These are phyloP conservation scores for Fallopia convolvulus DNA, from an alignment of 148 eudicot species.

Conservation along the genomic window DNA sequence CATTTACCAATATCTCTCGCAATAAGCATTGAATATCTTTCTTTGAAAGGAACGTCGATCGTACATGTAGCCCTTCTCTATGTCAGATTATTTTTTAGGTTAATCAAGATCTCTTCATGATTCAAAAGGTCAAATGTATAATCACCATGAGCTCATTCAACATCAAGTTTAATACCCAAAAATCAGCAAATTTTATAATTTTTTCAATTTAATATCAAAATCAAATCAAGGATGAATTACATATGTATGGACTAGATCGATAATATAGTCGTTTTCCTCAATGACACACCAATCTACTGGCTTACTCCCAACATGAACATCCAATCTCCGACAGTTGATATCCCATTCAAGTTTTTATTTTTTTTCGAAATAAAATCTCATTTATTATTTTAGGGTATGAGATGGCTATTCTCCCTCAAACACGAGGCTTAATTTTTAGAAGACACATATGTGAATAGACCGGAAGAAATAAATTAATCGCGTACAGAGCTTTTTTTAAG, in stretches of 20 bases:
- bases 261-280: not conserved
- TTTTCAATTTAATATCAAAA: not conserved
- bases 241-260: not conserved
- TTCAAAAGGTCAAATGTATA: not conserved
- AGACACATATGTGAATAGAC: too few species aligned
- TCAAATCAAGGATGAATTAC: not conserved
- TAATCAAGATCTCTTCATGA: not conserved
- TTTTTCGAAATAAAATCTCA: not conserved
- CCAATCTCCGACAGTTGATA: not conserved
- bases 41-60: not conserved
- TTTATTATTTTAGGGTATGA: too few species aligned
- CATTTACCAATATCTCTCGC: too few species aligned
- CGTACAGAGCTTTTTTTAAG: too few species aligned
- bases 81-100: not conserved
- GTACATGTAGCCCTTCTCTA: not conserved
- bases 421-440: too few species aligned
- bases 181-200: not conserved
- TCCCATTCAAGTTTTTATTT: not conserved
- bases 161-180: not conserved
- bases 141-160: not conserved
- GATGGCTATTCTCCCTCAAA: too few species aligned
- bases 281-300: not conserved
- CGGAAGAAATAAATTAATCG: too few species aligned
- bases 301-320: slow-evolving; percentile 1
- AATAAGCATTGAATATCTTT: not conserved